Evolutionary conservation across 345 rosid genomes (phyloP).

Genomic region (Citrus reticulata): DNA sequence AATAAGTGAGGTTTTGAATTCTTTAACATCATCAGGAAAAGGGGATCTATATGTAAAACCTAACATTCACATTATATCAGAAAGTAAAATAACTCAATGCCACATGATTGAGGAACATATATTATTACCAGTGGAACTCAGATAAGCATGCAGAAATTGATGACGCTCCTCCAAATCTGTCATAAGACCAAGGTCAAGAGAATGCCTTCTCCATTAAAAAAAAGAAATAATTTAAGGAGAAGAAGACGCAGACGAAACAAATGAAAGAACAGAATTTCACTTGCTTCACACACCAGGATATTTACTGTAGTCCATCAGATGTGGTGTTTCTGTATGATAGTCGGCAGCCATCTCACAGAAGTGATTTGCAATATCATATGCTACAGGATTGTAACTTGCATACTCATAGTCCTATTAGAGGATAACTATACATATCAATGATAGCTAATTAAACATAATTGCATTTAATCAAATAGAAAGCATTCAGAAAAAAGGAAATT

Average conservation of each 20-base stretch:
- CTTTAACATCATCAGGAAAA: background rate
- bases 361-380: slow-evolving; percentile 94
- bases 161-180: slow-evolving; percentile 72
- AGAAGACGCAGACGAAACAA: background rate
- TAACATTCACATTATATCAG: background rate
- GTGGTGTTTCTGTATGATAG: slow-evolving; percentile 87
- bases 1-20: background rate
- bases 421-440: background rate
- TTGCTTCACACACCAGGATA: slow-evolving; percentile 63
- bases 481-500: background rate
- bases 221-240: background rate
- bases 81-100: background rate
- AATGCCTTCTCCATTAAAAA: background rate
- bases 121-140: slow-evolving; percentile 58
- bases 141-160: slow-evolving; percentile 51
- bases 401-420: slow-evolving; percentile 86
- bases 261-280: background rate
- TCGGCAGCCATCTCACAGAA: slow-evolving; percentile 95
- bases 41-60: background rate
- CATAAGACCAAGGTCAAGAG: slow-evolving; percentile 7
- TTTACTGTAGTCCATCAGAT: slow-evolving; percentile 69
- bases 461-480: background rate
- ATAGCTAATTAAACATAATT: background rate
- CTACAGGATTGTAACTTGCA: slow-evolving; percentile 78
- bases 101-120: background rate